Evolutionary conservation across 345 rosid species (phyloP).

Genomic region (Syzygium jambos): DNA sequence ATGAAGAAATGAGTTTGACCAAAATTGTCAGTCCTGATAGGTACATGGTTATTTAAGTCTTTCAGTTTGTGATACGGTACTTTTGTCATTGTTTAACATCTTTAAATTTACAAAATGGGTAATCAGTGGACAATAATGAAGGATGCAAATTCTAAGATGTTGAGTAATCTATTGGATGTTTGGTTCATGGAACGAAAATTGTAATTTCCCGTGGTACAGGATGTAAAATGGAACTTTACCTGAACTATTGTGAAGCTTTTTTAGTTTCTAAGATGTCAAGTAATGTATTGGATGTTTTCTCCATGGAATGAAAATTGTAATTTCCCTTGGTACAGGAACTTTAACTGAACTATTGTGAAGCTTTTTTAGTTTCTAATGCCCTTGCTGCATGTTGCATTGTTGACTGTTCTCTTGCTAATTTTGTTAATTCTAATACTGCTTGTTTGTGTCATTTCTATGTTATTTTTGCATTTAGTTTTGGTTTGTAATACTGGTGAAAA

Average conservation of each 20-base stretch:
- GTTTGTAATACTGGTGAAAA: neutral
- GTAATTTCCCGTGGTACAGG: neutral
- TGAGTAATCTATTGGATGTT: neutral
- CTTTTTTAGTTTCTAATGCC: neutral
- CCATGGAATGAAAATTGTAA: neutral
- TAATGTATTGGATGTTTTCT: neutral
- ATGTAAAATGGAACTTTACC: neutral
- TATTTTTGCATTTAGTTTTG: neutral
- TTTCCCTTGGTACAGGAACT: neutral
- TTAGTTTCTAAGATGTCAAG: neutral
- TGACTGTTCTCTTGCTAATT: no score
- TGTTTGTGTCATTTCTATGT: neutral
- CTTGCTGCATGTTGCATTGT: neutral
- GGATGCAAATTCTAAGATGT: neutral
- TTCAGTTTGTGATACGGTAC: neutral
- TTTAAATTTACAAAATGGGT: neutral
- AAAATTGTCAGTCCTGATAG: neutral
- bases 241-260: no score
- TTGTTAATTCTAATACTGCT: no score
- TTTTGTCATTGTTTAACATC: neutral
- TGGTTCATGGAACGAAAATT: neutral
- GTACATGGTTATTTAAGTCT: neutral
- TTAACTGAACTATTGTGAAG: neutral
- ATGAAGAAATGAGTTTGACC: neutral
- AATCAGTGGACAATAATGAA: neutral